Conservation (phyloP, 805 yeast species). For the Schwanniomyces polymorphus region DNA sequence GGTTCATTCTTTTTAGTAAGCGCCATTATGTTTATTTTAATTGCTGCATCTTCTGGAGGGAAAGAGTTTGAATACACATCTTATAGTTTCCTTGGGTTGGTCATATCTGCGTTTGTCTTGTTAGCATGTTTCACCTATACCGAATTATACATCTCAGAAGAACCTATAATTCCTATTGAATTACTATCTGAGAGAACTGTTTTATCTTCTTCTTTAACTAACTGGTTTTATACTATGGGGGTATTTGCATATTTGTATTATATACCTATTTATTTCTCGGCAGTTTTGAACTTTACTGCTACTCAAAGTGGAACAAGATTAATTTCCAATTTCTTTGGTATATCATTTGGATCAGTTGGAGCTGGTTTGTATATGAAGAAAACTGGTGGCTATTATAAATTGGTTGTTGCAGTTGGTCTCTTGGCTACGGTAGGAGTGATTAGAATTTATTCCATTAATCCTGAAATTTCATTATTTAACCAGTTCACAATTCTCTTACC, state of each 20-base stretch:
- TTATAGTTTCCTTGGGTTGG: slow-evolving; percentile 33
- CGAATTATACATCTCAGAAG: slow-evolving; percentile 52
- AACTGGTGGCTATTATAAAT: slow-evolving; percentile 63
- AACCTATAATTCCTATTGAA: slow-evolving; percentile 70
- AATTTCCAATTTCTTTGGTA: slow-evolving; percentile 68
- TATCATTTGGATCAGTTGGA: slow-evolving; percentile 63
- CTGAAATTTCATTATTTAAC: slow-evolving; percentile 13
- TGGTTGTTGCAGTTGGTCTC: slow-evolving; percentile 43
- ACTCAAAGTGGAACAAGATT: slow-evolving; percentile 58
- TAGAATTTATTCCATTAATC: slow-evolving; percentile 25
- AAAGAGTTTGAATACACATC: slow-evolving; percentile 50
- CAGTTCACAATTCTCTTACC: slow-evolving; percentile 40
- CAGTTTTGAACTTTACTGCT: slow-evolving; percentile 53
- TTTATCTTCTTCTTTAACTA: slow-evolving; percentile 62
- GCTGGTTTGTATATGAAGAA: slow-evolving; percentile 66
- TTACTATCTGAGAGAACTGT: slow-evolving; percentile 60
- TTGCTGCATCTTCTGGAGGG: slow-evolving; percentile 69
- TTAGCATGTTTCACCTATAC: slow-evolving; percentile 46
- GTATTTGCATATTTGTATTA: slow-evolving; percentile 64
- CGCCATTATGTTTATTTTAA: slow-evolving; percentile 57
- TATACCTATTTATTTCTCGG: slow-evolving; percentile 64
- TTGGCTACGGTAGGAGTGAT: slow-evolving; percentile 48
- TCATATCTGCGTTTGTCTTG: slow-evolving; percentile 32
- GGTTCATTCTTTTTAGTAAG: slow-evolving; percentile 64
- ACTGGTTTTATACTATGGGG: slow-evolving; percentile 72